Base-by-base conservation (phyloP, 208 protist species). In the Trypanosoma brucei region DNA sequence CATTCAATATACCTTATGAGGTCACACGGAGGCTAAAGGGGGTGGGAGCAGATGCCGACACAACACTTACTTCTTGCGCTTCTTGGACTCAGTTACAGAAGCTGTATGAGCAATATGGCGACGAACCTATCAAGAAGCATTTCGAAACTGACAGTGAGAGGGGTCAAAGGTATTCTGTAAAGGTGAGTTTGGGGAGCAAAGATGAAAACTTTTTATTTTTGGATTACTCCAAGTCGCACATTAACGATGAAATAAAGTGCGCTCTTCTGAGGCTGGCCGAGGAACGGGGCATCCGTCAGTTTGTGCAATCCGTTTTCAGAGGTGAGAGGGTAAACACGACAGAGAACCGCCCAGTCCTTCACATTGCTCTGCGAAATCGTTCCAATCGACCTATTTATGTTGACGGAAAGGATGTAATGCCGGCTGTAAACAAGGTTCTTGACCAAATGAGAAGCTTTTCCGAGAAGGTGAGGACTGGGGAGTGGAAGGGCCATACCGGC, bases 241-340 rank as follows among this genome's bases (percentile, higher is more conserved):
- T 98, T 62, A 96, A 87, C 46, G 91, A 98, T 50, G 86, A 98
- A 70, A 92, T 97, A 6, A 82, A 96, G 60, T 66, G 79, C 39
- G 82, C 94, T 1, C 76, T 99, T 2, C 39, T 94, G 34, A 70
- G 76, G 13, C 68, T 98, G 3, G 92, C 89, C 9, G 80, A 95
- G 49, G 76, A 91, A 53, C 67, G 81, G n/a, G 81, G 86, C 22
- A 82, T 96, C 53, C 81, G 81, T 9, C 72, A 75, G 3, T 86
- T 91, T 63, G 59, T 76, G 22, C 79, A 93, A 64, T 69, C 91
- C 33, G 84, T 98, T 81, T 98, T 98, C 56, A 71, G 50, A 33
- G 97, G 97, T 33, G 86, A 98, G 46, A 97, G 93, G 59, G 97
- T 99, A 54, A 99, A 99, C 72, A 77, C 91, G 22, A 98, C 97